Percentiles rank a stretch among this genome's conserved stretches.
Conservation (phyloP, 1,139 yeast genomes). For the Wickerhamiella pararugosa region DNA sequence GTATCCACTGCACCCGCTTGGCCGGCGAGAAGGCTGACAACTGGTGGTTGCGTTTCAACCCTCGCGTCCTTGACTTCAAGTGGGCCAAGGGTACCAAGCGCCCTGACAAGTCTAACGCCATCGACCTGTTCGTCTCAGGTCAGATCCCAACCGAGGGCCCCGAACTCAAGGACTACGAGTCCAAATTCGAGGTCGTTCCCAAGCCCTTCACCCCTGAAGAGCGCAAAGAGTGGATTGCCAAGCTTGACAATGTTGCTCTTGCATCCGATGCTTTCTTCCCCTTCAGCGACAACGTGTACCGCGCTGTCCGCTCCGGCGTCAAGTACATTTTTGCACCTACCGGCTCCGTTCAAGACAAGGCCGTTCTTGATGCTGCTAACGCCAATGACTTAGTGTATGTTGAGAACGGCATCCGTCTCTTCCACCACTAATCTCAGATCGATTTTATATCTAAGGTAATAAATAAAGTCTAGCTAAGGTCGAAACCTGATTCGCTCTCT, state of each 20-base stretch:
- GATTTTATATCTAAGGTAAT: not conserved
- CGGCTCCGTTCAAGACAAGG: slow-evolving; percentile 96
- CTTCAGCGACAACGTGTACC: slow-evolving; percentile 96
- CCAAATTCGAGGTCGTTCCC: slow-evolving; percentile 75
- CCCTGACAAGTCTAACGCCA: slow-evolving; percentile 96
- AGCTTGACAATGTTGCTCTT: slow-evolving; percentile 72
- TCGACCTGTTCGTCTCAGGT: slow-evolving; percentile 79
- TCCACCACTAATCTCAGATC: slow-evolving; percentile 58
- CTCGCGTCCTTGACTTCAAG: slow-evolving; percentile 76
- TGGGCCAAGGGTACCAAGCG: slow-evolving; percentile 98
- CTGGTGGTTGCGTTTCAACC: slow-evolving; percentile 99
- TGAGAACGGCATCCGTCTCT: slow-evolving; percentile 90
- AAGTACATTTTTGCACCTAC: slow-evolving; percentile 92
- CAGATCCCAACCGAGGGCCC: slow-evolving; percentile 89
- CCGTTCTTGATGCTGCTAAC: slow-evolving; percentile 91
- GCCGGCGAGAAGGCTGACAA: slow-evolving; percentile 99
- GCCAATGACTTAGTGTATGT: slow-evolving; percentile 74
- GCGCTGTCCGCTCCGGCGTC: slow-evolving; percentile 94
- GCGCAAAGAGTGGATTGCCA: slow-evolving; percentile 71
- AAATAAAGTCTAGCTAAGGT: slow-evolving; percentile 26
- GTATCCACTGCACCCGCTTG: slow-evolving; percentile 96
- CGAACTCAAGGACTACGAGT: slow-evolving; percentile 80
- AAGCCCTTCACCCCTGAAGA: slow-evolving; percentile 69
- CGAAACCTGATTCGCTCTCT: slow-evolving; percentile 73
- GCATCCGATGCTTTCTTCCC: slow-evolving; percentile 99